Conservation (phyloP, 805 yeast species). For the Yarrowia deformans region DNA sequence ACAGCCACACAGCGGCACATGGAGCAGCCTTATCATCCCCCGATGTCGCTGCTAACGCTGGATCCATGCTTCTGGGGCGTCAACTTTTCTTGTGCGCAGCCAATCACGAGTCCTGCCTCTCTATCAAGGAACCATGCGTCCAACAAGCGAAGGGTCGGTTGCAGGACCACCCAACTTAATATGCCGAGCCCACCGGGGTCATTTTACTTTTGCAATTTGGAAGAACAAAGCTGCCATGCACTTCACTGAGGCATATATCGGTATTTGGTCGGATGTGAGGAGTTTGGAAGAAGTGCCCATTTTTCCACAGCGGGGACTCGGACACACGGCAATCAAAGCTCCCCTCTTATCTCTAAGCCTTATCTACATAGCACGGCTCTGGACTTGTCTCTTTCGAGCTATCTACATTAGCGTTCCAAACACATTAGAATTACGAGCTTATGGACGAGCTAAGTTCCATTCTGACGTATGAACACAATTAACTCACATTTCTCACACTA, state of each 20-base stretch:
- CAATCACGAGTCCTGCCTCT: conserved; percentile 13
- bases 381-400: conserved; percentile 7
- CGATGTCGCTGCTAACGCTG: conserved; percentile 5
- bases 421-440: background rate
- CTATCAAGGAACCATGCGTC: conserved; percentile 33
- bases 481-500: conserved; percentile 11
- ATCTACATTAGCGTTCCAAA: conserved; percentile 23
- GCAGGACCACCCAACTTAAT: background rate
- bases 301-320: no score
- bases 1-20: background rate
- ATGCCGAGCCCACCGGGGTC: conserved; percentile 7
- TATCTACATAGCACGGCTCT: conserved; percentile 30
- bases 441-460: background rate
- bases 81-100: background rate
- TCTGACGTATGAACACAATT: conserved; percentile 8
- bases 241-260: background rate
- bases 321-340: background rate
- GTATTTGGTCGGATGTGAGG: background rate
- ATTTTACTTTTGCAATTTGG: background rate
- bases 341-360: conserved; percentile 6
- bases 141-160: conserved; percentile 9
- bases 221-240: background rate
- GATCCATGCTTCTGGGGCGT: conserved; percentile 11
- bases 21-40: conserved; percentile 4
- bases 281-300: background rate